A percentile compares a stretch with the other conserved stretches of the same genome.
Conservation (phyloP, 768 basidiomycete species). For the Tylopilus plumbeoviolaceoides region DNA sequence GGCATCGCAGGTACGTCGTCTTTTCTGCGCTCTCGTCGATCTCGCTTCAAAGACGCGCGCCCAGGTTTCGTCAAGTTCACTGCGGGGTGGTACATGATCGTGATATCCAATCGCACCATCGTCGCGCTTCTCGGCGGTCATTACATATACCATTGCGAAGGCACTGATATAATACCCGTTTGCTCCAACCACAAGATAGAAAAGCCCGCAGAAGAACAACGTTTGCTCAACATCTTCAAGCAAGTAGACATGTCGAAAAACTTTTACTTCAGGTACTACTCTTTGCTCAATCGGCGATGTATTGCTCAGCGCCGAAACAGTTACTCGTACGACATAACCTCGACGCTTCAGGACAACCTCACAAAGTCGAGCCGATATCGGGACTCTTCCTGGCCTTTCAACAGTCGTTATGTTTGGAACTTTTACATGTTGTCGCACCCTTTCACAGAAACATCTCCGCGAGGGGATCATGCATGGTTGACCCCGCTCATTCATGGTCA, state of each 20-base stretch:
- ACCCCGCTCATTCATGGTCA: constrained; percentile 92
- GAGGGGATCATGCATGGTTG: constrained; percentile 72
- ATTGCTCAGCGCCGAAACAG: constrained; percentile 35
- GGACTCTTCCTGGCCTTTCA: constrained; percentile 59
- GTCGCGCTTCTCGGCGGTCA: constrained; percentile 94
- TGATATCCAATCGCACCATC: constrained; percentile 85
- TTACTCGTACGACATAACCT: constrained; percentile 95
- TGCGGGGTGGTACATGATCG: constrained; percentile 93
- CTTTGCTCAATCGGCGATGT: not conserved
- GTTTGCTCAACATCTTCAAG: constrained; percentile 86
- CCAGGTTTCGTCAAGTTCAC: constrained; percentile 89
- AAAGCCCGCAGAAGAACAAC: constrained; percentile 83
- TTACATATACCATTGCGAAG: constrained; percentile 95
- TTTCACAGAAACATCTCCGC: constrained; percentile 43
- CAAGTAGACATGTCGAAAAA: constrained; percentile 99
- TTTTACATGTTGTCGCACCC: constrained; percentile 75
- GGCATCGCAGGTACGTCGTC: constrained; percentile 65
- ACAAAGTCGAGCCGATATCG: constrained; percentile 50
- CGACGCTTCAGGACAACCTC: constrained; percentile 91
- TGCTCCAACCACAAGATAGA: constrained; percentile 80
- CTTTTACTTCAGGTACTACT: constrained; percentile 88
- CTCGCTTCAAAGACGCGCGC: not conserved
- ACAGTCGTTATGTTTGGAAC: constrained; percentile 94
- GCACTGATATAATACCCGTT: constrained; percentile 78
- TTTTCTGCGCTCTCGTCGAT: not conserved